Conservation (phyloP, 768 basidiomycete species). For the Coprinopsis sp. region DNA sequence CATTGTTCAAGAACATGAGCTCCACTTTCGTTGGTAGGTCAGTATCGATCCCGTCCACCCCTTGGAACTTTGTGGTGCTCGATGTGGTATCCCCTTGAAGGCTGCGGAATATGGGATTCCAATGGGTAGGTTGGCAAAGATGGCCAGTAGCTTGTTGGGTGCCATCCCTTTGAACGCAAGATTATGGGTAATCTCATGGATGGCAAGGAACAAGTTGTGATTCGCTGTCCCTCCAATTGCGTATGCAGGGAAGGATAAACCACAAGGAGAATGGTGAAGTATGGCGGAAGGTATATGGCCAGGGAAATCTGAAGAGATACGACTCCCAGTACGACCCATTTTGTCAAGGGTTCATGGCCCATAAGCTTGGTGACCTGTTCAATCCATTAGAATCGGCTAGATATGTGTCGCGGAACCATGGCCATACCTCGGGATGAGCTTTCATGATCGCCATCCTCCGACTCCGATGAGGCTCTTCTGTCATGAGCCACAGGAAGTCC, state of each 20-base stretch:
- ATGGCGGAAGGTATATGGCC: conserved; percentile 63
- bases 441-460: conserved; percentile 88
- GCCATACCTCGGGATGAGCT: conserved; percentile 81
- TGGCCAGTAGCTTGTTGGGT: conserved; percentile 83
- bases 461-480: conserved; percentile 93
- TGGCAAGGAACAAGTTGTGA: conserved; percentile 96
- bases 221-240: conserved; percentile 90
- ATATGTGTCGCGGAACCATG: background rate
- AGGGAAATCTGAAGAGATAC: conserved; percentile 68
- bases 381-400: background rate
- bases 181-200: conserved; percentile 98
- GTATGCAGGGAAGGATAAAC: conserved; percentile 80
- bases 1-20: conserved; percentile 84
- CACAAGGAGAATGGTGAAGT: conserved; percentile 61
- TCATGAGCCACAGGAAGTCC: conserved; percentile 96
- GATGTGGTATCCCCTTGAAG: conserved; percentile 95
- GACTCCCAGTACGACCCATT: conserved; percentile 83
- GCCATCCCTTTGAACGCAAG: conserved; percentile 81
- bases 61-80: conserved; percentile 95
- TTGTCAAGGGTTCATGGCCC: conserved; percentile 91
- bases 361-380: conserved; percentile 88
- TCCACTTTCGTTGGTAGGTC: conserved; percentile 89
- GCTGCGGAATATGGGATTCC: conserved; percentile 92
- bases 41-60: conserved; percentile 94
- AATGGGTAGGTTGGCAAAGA: conserved; percentile 90